Evolutionary conservation across 1,284 basidiomycete species (phyloP), one percentile per base, ranked within the genome.

Genomic region (Heterobasidion annosum): DNA sequence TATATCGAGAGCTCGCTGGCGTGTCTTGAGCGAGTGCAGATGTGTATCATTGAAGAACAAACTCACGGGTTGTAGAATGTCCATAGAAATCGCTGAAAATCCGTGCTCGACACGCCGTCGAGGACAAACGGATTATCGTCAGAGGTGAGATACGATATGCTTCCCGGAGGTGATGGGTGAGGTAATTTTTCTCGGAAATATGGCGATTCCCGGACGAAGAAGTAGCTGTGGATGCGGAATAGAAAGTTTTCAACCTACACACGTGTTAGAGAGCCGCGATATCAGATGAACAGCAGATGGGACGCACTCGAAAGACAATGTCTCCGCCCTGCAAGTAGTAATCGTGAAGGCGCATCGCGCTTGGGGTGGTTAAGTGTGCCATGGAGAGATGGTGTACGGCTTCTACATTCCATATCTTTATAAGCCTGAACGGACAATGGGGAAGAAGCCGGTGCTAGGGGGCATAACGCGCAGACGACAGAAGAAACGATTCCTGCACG

Each of bases 21-120:
- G 50, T 59, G 33, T 59, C 35, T 15, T 7, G 8, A 9, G 10
- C 5, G 0, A n/a, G 40, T 32, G 47, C 9, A 25, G 18, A 47
- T 40, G 15, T 8, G 1, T n/a, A 33, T 13, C 18, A 12, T 33
- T 8, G 4, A 19, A 4, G 18, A 6, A 12, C 8, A 4, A 9
- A 51, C 59, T 2, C 18, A 85, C 83, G 76, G 76, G 53, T 85
- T 81, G 48, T 87, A 88, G 66, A 86, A 87, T 0, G 87, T 77
- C 83, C 85, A 86, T 0, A 86, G 60, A 25, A 88, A 77, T 6
- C 72, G 69, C 0, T 74, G 74, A 54, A 88, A 85, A 2, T 84
- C 79, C 0, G 68, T 64, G 0, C 71, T 65, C 0, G 66, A 65
- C 3, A 80, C 70, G 8, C 78, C 72, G 3, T 79, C 73, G 13